Percentiles rank a stretch among this genome's conserved stretches.
phyloP scores from a whole-genome alignment of 2,329 filamentous ascomycete genomes.

The Arthroderma sp. region DNA sequence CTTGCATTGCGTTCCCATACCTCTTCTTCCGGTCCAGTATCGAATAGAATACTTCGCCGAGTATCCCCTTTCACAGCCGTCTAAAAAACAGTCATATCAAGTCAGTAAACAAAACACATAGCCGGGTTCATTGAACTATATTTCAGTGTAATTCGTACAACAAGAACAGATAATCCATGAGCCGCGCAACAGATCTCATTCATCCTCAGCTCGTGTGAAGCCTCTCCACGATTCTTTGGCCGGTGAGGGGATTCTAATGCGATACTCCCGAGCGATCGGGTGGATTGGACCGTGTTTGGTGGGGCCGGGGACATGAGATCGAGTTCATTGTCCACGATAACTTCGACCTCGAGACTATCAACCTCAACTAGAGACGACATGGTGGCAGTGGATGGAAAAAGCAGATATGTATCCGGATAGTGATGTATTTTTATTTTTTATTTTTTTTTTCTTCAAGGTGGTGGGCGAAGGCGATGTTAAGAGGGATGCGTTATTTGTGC shows the following conservation, averaged over 20 bases:
- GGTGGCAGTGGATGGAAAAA: neutral
- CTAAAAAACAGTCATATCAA: conserved; percentile 15
- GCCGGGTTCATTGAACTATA: neutral
- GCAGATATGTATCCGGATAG: too few relatives aligned
- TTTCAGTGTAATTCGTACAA: conserved; percentile 23
- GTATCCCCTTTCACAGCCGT: conserved; percentile 34
- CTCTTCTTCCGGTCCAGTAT: conserved; percentile 40
- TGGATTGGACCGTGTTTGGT: conserved; percentile 30
- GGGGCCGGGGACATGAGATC: conserved; percentile 39
- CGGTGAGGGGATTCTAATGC: conserved; percentile 25
- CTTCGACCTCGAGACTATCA: conserved; percentile 35
- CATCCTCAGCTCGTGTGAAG: conserved; percentile 35
- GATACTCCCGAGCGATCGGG: conserved; percentile 31
- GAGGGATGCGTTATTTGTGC: too few relatives aligned
- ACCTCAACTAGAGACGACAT: conserved; percentile 23
- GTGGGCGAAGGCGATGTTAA: too few relatives aligned
- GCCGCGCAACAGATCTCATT: conserved; percentile 41
- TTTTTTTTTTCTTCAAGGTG: too few relatives aligned
- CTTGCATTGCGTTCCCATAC: conserved; percentile 39
- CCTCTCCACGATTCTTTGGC: conserved; percentile 31
- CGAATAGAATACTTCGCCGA: conserved; percentile 39
- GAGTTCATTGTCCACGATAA: conserved; percentile 44
- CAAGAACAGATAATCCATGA: conserved; percentile 40
- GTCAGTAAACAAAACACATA: neutral
- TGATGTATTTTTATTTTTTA: too few relatives aligned